Evolutionary conservation across 2,329 filamentous ascomycete species (phyloP), one percentile per base, ranked within the genome.

Genomic region (Penicillium sp.): DNA sequence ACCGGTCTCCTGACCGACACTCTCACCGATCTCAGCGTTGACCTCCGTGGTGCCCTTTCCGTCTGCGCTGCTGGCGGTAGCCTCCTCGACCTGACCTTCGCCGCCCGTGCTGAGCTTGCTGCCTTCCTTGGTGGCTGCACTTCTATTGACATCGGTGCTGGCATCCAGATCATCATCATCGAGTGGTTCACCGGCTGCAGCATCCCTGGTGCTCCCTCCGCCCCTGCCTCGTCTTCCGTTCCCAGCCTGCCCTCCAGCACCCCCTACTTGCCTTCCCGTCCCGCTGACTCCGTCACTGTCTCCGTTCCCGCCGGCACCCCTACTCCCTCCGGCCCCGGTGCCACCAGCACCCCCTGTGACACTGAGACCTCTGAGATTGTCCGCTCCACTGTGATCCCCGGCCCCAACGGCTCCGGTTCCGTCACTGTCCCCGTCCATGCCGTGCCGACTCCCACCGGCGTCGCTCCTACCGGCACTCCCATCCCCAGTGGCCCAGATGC

Each of bases 81-180:
- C 53, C 47, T 70, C n/a, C 47, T 61, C 44, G 53, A 49, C 40
- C 55, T 69, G 37, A 65, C 64, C 42, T 51, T 63, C 46, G 62
- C 63, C 9, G 60, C 65, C 51, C 61, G 64, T 53, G 57, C 67
- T 44, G 61, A 70, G 58, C 58, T 70, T 21, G 60, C 65, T 61
- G 66, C 64, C 49, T 58, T 69, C 58, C 56, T 68, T 24, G 57
- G 61, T 58, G 67, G 67, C 51, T 61, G 56, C 57, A 54, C 54
- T 33, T 41, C 41, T 38, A 50, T 61, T 31, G 46, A 60, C 21
- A 55, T 61, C 42, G 56, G 56, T 26, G 42, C 74, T 12, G 67
- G 67, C 45, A 75, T 81, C 49, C 73, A 75, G 24, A 64, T 77
- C 54, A 77, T 78, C 53, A 65, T 75, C 52, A 69, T 77, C 55